phyloP scores from a whole-genome alignment of 139 green algal genomes.

The Chlorella sp. region DNA sequence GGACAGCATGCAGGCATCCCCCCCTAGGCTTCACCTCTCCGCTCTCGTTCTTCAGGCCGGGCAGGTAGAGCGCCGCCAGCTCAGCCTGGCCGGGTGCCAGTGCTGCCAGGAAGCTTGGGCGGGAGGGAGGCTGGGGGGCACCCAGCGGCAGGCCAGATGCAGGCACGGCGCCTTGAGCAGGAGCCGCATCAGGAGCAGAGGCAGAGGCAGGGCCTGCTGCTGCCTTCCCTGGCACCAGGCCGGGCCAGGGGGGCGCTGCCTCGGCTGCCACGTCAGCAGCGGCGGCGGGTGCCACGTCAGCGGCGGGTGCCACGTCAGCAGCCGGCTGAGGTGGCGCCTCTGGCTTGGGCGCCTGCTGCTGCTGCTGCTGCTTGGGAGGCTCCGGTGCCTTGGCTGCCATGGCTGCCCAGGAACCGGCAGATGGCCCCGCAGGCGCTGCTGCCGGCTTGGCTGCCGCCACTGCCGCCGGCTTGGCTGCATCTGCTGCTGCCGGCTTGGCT shows the following conservation, averaged over 20 bases:
- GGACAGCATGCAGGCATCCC: too few relatives aligned
- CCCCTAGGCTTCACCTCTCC: not conserved
- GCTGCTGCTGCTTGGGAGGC: too few relatives aligned
- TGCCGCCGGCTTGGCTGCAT: not conserved
- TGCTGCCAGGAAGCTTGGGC: slow-evolving; percentile 6
- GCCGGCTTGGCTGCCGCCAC: not conserved
- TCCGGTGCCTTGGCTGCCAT: too few relatives aligned
- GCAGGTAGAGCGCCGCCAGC: slow-evolving; percentile 16
- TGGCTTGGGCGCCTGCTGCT: too few relatives aligned
- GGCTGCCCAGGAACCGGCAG: too few relatives aligned
- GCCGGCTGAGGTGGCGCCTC: too few relatives aligned
- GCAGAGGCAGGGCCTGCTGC: not conserved
- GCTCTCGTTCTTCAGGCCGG: slow-evolving; percentile 18
- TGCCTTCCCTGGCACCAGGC: not conserved
- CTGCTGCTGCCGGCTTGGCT: too few relatives aligned
- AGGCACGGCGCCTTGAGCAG: not conserved
- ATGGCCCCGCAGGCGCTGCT: too few relatives aligned
- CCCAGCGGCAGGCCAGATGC: not conserved
- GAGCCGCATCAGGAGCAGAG: not conserved
- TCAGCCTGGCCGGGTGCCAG: not conserved
- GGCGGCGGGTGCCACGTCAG: not conserved
- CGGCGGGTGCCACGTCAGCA: not conserved
- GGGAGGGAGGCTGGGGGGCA: not conserved
- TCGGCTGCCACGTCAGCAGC: not conserved
- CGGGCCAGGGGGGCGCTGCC: not conserved